Evolutionary conservation across 768 basidiomycete species (phyloP).

Genomic region (Gloeophyllum trabeum): DNA sequence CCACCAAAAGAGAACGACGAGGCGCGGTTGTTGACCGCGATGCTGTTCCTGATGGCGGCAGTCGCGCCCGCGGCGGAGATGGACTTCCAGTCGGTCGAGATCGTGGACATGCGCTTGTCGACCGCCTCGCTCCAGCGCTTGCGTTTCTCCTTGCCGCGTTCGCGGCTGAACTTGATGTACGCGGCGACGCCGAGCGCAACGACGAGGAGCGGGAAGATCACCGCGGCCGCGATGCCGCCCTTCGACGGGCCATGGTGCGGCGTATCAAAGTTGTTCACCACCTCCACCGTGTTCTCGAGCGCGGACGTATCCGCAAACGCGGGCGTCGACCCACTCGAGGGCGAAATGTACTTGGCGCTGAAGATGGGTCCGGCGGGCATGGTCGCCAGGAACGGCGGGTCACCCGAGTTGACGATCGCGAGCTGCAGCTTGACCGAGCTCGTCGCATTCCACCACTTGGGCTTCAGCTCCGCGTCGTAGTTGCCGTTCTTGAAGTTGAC

Average conservation of each 20-base stretch:
- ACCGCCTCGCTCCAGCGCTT: constrained; percentile 52
- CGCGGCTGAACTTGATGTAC: constrained; percentile 46
- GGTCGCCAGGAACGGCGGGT: constrained; percentile 37
- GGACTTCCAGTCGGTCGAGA: constrained; percentile 67
- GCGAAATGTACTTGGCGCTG: constrained; percentile 44
- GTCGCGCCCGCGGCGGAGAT: constrained; percentile 60
- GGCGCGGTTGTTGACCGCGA: constrained; percentile 26
- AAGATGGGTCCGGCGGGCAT: constrained; percentile 62
- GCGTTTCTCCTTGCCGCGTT: constrained; percentile 36
- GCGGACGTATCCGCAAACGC: constrained; percentile 28
- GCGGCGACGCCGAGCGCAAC: constrained; percentile 27
- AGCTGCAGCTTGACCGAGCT: constrained; percentile 40
- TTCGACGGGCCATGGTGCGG: constrained; percentile 20
- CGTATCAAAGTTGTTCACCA: constrained; percentile 22
- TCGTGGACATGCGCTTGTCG: constrained; percentile 79
- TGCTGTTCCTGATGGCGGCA: constrained; percentile 62
- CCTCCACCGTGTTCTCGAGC: constrained; percentile 27
- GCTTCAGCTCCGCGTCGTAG: constrained; percentile 38
- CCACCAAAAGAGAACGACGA: constrained; percentile 26
- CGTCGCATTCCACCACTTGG: constrained; percentile 66
- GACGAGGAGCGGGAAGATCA: constrained; percentile 51
- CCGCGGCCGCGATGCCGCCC: constrained; percentile 56
- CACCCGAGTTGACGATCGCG: constrained; percentile 38
- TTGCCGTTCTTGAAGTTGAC: constrained; percentile 37
- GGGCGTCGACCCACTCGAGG: constrained; percentile 26